These are phyloP conservation scores for Venturia asperata DNA, from an alignment of 2,329 filamentous ascomycete genomes.

Conservation along the genomic window DNA sequence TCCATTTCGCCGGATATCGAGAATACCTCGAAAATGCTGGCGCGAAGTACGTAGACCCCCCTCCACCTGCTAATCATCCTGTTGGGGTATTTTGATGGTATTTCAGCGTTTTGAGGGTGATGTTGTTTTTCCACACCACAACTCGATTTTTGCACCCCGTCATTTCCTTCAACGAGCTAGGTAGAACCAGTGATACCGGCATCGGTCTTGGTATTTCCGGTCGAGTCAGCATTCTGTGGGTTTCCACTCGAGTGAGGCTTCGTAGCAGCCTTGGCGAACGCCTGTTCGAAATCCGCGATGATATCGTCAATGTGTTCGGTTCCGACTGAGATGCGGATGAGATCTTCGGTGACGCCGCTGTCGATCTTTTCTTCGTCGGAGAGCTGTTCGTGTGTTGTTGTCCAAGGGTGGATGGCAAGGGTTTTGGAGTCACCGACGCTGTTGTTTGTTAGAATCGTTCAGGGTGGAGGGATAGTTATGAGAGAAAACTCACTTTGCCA, in stretches of 20 bases:
- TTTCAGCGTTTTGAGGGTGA: no score
- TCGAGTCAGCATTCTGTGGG: constrained; percentile 19
- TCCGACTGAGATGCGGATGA: constrained; percentile 91
- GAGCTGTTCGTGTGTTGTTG: constrained; percentile 90
- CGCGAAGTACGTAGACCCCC: no score
- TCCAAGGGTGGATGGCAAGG: constrained; percentile 90
- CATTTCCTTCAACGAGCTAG: neutral
- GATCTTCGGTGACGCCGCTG: constrained; percentile 82
- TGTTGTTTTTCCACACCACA: neutral
- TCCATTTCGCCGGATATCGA: no score
- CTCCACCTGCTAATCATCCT: no score
- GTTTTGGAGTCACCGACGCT: constrained; percentile 90
- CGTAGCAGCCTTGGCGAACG: constrained; percentile 56
- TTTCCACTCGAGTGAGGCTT: constrained; percentile 35
- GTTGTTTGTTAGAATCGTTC: neutral
- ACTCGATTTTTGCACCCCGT: neutral
- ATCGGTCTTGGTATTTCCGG: constrained; percentile 3
- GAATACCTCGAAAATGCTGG: no score
- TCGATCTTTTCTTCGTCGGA: constrained; percentile 69
- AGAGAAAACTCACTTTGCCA: constrained; percentile 60
- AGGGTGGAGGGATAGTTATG: neutral
- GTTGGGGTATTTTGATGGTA: no score
- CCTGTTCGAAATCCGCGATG: constrained; percentile 89
- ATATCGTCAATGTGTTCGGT: constrained; percentile 98
- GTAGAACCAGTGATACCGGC: constrained; percentile 7